A percentile compares a stretch with the other conserved stretches of the same genome.
Evolutionary conservation across 2,329 filamentous ascomycete genomes (phyloP).

Genomic region (Phoma sp.): DNA sequence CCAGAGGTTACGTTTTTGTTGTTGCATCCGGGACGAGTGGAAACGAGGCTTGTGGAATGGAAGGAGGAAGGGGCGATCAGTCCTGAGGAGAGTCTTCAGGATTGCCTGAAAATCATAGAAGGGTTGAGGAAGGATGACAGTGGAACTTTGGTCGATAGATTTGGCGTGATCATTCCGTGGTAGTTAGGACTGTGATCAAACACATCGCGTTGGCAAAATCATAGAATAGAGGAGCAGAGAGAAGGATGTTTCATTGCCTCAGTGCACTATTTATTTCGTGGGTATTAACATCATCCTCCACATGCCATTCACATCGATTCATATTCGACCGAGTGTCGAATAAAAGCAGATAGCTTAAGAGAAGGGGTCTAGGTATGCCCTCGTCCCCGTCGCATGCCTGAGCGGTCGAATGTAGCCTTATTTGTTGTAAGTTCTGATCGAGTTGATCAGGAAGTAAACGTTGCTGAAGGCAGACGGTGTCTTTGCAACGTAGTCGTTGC

Average conservation of each 20-base stretch:
- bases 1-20: constrained; percentile 52
- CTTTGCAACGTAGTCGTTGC: constrained; percentile 27
- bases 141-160: constrained; percentile 55
- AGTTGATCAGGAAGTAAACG: constrained; percentile 31
- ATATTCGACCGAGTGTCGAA: too few species aligned
- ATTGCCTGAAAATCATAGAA: constrained; percentile 50
- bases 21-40: constrained; percentile 56
- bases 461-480: constrained; percentile 29
- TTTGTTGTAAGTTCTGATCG: constrained; percentile 18
- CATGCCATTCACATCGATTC: too few species aligned
- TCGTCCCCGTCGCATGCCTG: too few species aligned
- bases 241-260: too few species aligned
- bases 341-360: too few species aligned
- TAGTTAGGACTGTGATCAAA: constrained; percentile 32
- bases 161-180: constrained; percentile 54
- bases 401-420: background rate
- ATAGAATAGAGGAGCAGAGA: too few species aligned
- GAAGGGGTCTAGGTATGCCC: too few species aligned
- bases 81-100: constrained; percentile 51
- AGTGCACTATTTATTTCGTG: too few species aligned
- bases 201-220: too few species aligned
- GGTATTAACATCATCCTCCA: too few species aligned
- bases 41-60: constrained; percentile 54
- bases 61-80: constrained; percentile 56
- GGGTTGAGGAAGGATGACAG: constrained; percentile 40